Base-by-base conservation (phyloP, 1,284 basidiomycete genomes). In the Phaffia rhodozyma region DNA sequence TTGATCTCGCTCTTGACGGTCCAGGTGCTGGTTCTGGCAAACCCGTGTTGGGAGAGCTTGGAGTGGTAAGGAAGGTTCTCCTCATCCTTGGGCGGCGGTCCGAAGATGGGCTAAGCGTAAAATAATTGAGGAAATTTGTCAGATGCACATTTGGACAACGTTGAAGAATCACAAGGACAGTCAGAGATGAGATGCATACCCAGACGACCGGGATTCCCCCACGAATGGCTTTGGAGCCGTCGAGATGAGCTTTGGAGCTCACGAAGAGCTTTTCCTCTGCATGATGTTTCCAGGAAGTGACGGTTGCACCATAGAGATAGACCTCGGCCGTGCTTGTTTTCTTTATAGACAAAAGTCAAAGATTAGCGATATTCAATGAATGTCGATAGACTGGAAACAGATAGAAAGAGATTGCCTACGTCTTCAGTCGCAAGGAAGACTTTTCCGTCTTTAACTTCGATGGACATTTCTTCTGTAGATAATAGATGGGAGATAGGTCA, bases 41-140 rank as follows among this genome's bases (percentile, higher is more conserved):
- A 93, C 0, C 91, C 91, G 73, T 93, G 91, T 72, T 91, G 89
- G 7, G 78, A 64, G 7, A 94, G 79, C 51, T 82, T 82, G n/a
- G 75, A 72, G 72, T 93, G 89, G 52, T 87, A 84, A 0, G 81
- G 80, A 49, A 69, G 66, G 69, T 77, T 79, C 1, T 54, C 55
- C 66, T 76, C 52, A 5, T 30, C n/a, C 76, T 34, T 72, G 68
- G 2, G 74, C 72, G 20, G 70, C 71, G 7, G 72, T 68, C 18
- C 75, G 75, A 38, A 90, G 88, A 1, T 43, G 86, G 78, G 2
- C 90, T 90, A 71, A 92, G 92, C 75, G 86, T 86, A 34, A 90
- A 75, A 76, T 49, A 47, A 27, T 55, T 16, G 58, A 48, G 50
- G 21, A 32, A 48, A 55, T 25, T 29, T 20, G 53, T 29, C n/a